phyloP scores from a whole-genome alignment of 2,329 filamentous ascomycete species.

The Phyllosticta capitalensis region DNA sequence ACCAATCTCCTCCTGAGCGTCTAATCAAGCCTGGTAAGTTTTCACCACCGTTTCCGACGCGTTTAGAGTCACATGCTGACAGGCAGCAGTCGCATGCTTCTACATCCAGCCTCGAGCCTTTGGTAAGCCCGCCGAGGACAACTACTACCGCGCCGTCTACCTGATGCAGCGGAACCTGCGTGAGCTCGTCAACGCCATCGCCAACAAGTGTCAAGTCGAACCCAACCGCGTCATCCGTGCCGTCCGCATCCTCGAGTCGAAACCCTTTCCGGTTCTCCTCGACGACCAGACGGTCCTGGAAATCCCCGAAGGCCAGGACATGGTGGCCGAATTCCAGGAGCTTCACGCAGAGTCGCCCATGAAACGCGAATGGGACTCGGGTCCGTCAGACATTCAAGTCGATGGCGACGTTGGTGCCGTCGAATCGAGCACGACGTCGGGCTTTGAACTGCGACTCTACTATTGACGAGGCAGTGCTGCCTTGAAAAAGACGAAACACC shows the following conservation, averaged over 20 bases:
- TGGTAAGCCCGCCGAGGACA: conserved; percentile 40
- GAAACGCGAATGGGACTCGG: conserved; percentile 46
- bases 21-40: conserved; percentile 54
- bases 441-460: conserved; percentile 41
- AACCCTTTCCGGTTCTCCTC: conserved; percentile 72
- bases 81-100: conserved; percentile 65
- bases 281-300: conserved; percentile 84
- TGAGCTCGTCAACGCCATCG: conserved; percentile 64
- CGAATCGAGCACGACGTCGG: conserved; percentile 35
- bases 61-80: conserved; percentile 24
- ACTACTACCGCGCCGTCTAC: conserved; percentile 78
- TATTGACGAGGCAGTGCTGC: conserved; percentile 26
- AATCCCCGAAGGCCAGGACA: conserved; percentile 83
- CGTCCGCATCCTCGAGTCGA: conserved; percentile 56
- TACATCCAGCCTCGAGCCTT: conserved; percentile 57
- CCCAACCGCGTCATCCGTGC: conserved; percentile 59
- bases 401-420: conserved; percentile 38
- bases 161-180: conserved; percentile 64
- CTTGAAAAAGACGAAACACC: background rate
- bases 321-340: conserved; percentile 63
- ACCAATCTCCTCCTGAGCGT: conserved; percentile 68
- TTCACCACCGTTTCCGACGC: conserved; percentile 7
- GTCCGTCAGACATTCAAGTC: conserved; percentile 37
- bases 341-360: conserved; percentile 38
- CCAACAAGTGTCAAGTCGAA: conserved; percentile 73